Conservation (phyloP, 345 rosid genomes). For the Leavenworthia alabamica region DNA sequence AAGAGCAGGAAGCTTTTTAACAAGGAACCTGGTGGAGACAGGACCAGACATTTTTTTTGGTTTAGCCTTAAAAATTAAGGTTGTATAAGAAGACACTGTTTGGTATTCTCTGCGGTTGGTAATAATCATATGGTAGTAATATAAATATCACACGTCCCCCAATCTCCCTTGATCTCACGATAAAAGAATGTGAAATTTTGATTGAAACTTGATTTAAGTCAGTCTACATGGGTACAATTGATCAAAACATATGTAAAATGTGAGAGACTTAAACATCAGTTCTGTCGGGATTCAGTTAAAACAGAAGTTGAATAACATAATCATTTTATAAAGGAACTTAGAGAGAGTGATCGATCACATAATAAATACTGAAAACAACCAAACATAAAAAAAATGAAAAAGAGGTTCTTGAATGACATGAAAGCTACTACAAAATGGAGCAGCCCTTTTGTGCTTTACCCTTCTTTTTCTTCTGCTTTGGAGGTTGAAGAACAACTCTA, state of each 20-base stretch:
- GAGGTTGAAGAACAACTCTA: conserved; percentile 89
- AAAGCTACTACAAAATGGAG: conserved; percentile 58
- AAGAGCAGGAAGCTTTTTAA: not conserved
- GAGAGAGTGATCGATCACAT: conserved; percentile 4
- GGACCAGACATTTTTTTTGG: too few species aligned
- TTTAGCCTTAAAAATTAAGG: too few species aligned
- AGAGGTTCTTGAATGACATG: conserved; percentile 14
- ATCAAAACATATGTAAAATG: not conserved
- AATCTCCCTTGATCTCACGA: not conserved
- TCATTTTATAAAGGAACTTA: conserved; percentile 5
- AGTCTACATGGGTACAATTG: not conserved
- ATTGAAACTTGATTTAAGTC: not conserved
- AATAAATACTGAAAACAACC: not conserved
- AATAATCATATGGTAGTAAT: conserved; percentile 1
- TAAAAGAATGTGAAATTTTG: not conserved
- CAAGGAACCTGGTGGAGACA: conserved; percentile 20
- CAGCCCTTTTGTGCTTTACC: conserved; percentile 74
- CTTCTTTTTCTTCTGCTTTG: conserved; percentile 86
- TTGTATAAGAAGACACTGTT: conserved; percentile 16
- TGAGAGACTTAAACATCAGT: not conserved
- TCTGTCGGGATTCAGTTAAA: not conserved
- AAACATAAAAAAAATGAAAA: conserved; percentile 14
- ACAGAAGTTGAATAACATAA: conserved; percentile 5
- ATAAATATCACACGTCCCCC: not conserved
- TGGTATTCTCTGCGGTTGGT: conserved; percentile 14